Evolutionary conservation across 129 eudicot species (phyloP).

Genomic region (Tagetes erecta): DNA sequence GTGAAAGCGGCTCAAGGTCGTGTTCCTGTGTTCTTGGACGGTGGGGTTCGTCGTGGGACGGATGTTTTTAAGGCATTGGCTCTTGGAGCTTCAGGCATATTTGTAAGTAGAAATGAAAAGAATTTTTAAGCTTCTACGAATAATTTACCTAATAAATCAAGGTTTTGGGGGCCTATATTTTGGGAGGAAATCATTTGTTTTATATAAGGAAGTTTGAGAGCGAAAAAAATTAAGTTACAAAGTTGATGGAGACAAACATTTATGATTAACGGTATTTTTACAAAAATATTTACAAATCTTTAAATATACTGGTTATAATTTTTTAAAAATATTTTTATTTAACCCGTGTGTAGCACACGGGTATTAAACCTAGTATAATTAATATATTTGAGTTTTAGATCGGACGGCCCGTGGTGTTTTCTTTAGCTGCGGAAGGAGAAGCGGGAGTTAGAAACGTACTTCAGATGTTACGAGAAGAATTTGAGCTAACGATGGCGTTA

Average conservation of each 20-base stretch:
- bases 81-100: slow-evolving; percentile 90
- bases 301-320: no score
- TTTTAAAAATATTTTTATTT: no score
- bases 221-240: no score
- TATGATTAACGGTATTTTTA: no score
- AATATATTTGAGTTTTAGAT: slow-evolving; percentile 35
- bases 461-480: slow-evolving; percentile 85
- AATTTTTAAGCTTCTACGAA: background rate
- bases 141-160: no score
- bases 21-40: slow-evolving; percentile 90
- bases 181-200: no score
- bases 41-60: slow-evolving; percentile 97
- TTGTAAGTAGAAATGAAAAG: slow-evolving; percentile 55
- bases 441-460: slow-evolving; percentile 84
- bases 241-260: no score
- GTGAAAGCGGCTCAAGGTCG: slow-evolving; percentile 96
- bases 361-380: no score
- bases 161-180: no score
- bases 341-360: no score
- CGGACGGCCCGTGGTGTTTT: slow-evolving; percentile 84
- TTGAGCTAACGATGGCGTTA: slow-evolving; percentile 94
- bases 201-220: no score
- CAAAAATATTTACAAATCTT: no score
- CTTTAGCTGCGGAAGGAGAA: slow-evolving; percentile 96
- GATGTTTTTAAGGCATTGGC: slow-evolving; percentile 97